phyloP scores from a whole-genome alignment of 352 stramenopile genomes.

The Phytophthora constricta region DNA sequence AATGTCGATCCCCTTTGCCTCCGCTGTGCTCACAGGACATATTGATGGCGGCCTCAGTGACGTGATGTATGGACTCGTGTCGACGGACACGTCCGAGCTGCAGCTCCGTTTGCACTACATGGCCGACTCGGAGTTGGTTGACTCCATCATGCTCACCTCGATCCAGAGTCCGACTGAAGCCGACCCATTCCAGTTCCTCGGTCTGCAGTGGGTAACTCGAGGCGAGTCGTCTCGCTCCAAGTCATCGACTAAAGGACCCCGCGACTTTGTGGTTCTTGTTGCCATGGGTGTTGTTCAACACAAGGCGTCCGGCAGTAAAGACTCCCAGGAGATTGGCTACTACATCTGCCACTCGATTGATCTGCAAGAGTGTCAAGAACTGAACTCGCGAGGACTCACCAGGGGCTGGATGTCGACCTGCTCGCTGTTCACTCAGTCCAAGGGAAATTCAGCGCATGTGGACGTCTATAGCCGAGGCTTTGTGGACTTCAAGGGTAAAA shows the following conservation, averaged over 20 bases:
- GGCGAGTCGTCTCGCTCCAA: conserved; percentile 29
- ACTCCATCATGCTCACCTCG: conserved; percentile 32
- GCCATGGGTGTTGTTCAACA: conserved; percentile 34
- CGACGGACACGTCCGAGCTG: conserved; percentile 35
- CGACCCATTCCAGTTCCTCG: conserved; percentile 41
- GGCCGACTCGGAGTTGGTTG: conserved; percentile 30
- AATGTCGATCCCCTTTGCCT: conserved; percentile 17
- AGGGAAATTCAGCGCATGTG: conserved; percentile 9
- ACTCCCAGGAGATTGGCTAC: conserved; percentile 29
- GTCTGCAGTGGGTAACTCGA: conserved; percentile 40
- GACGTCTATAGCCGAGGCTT: conserved; percentile 34
- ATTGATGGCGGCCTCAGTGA: conserved; percentile 40
- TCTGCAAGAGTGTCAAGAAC: conserved; percentile 13
- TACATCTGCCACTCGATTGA: conserved; percentile 35
- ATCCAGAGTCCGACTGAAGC: conserved; percentile 26
- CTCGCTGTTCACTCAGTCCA: conserved; percentile 27
- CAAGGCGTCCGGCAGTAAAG: background rate
- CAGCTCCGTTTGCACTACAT: conserved; percentile 41
- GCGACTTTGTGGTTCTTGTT: conserved; percentile 46
- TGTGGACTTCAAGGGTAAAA: conserved; percentile 35
- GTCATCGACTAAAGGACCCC: conserved; percentile 18
- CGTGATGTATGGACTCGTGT: conserved; percentile 45
- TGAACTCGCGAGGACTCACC: conserved; percentile 9
- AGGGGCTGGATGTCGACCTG: conserved; percentile 40
- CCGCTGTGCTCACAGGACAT: conserved; percentile 34